Percentiles rank a stretch among this genome's conserved stretches.
Evolutionary conservation across 192 early-diverging fungal species (phyloP).

Genomic region (Coemansia guatemalensis): DNA sequence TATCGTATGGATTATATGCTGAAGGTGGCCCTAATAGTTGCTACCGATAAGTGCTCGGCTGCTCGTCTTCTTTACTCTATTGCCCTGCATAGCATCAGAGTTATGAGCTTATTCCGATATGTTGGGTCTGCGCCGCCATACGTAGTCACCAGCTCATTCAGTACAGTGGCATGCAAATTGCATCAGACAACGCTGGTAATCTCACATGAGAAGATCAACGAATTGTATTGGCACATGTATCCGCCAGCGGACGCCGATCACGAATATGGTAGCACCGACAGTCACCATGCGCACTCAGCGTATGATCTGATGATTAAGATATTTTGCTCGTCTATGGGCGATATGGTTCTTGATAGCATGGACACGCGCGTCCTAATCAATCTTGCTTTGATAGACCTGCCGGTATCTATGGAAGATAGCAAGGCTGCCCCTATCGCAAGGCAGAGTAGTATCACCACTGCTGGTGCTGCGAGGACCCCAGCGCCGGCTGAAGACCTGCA

Average conservation of each 20-base stretch:
- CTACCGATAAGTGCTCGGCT: slow-evolving; percentile 30
- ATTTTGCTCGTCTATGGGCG: slow-evolving; percentile 20
- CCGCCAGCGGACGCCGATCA: not conserved
- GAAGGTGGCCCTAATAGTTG: not conserved
- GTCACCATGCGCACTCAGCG: slow-evolving; percentile 3
- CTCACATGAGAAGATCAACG: slow-evolving; percentile 7
- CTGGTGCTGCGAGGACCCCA: no score
- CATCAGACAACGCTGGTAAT: slow-evolving; percentile 6
- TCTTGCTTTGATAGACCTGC: slow-evolving; percentile 4
- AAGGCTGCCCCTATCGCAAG: no score
- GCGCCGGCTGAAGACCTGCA: no score
- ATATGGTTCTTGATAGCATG: slow-evolving; percentile 1
- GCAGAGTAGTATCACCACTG: no score
- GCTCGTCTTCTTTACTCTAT: slow-evolving; percentile 20
- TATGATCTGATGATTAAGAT: slow-evolving; percentile 17
- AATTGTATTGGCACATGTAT: slow-evolving; percentile 18
- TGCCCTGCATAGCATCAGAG: slow-evolving; percentile 27
- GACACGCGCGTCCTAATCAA: slow-evolving; percentile 13
- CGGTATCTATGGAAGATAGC: no score
- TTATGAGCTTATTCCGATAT: slow-evolving; percentile 12
- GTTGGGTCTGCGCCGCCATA: slow-evolving; percentile 28
- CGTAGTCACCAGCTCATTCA: slow-evolving; percentile 21
- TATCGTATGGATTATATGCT: not conserved
- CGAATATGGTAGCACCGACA: not conserved
- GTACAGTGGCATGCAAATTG: not conserved